phyloP scores from a whole-genome alignment of 1,284 basidiomycete species.

The Leccinum holopus region DNA sequence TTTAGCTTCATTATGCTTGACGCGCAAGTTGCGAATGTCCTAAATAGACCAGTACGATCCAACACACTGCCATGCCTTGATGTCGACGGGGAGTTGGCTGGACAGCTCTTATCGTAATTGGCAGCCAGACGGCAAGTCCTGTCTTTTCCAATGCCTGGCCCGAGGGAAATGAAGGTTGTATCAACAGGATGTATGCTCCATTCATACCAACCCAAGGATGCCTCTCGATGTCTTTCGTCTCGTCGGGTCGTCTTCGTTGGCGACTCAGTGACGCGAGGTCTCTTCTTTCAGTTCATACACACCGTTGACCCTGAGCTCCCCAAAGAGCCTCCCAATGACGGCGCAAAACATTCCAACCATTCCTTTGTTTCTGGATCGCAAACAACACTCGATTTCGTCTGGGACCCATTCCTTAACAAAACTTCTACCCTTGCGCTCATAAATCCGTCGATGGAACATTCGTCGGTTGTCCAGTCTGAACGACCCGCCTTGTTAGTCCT shows the following conservation, averaged over 20 bases:
- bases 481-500: slow-evolving; percentile 70
- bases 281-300: slow-evolving; percentile 75
- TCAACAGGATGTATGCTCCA: slow-evolving; percentile 73
- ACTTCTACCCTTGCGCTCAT: slow-evolving; percentile 48
- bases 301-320: slow-evolving; percentile 58
- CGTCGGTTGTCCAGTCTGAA: slow-evolving; percentile 8
- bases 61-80: slow-evolving; percentile 66
- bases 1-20: neutral
- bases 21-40: neutral
- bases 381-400: slow-evolving; percentile 65
- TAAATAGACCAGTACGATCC: slow-evolving; percentile 67
- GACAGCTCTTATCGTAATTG: slow-evolving; percentile 67
- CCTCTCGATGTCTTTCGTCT: slow-evolving; percentile 51
- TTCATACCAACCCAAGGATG: slow-evolving; percentile 56
- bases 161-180: slow-evolving; percentile 12
- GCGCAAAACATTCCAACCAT: slow-evolving; percentile 70
- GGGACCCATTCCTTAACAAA: slow-evolving; percentile 81
- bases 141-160: neutral
- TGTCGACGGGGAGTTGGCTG: slow-evolving; percentile 78
- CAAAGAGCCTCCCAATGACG: slow-evolving; percentile 51
- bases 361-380: slow-evolving; percentile 44
- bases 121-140: slow-evolving; percentile 76
- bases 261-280: slow-evolving; percentile 78
- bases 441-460: slow-evolving; percentile 19
- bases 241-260: slow-evolving; percentile 73